phyloP scores from a whole-genome alignment of 176 grass and related monocot species.

The bread wheat (Triticum aestivum) region IWGSC_CS_RefSeq_v2.1 NC_057805.1:23864893-23865392 shows the following conservation, averaged over 20 bases:
- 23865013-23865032: conserved; percentile 57
- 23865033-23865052: conserved; percentile 68
- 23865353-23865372: background rate
- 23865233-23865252: background rate
- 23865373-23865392: too few species aligned
- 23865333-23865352: background rate
- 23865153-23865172: background rate
- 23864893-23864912: too few species aligned
- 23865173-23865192: background rate
- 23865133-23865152: background rate
- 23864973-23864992: conserved; percentile 57
- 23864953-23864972: conserved; percentile 61
- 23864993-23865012: conserved; percentile 65
- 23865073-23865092: conserved; percentile 39
- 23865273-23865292: background rate
- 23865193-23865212: background rate
- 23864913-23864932: too few species aligned
- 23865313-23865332: background rate
- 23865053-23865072: conserved; percentile 67
- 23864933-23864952: conserved; percentile 46
- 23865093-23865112: conserved; percentile 54
- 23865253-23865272: background rate
- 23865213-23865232: background rate
- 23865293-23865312: too few species aligned
- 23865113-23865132: background rate